Conservation (phyloP, 2,329 filamentous ascomycete genomes). For the Hymenoscyphus fraxineus region DNA sequence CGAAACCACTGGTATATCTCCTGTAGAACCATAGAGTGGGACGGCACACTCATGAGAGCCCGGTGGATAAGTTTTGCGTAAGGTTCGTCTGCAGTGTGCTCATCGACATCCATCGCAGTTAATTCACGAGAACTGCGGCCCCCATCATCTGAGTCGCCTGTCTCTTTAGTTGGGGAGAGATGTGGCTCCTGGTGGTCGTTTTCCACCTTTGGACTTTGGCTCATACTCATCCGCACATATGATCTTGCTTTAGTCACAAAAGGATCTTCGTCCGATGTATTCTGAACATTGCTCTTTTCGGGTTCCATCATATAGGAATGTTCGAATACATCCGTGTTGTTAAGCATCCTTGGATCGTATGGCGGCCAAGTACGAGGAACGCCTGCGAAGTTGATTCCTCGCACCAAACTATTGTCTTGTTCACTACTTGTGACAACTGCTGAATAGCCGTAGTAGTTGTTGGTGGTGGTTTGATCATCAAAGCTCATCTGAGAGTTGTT, state of each 20-base stretch:
- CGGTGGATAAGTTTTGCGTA: constrained; percentile 80
- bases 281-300: constrained; percentile 11
- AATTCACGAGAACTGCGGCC: constrained; percentile 26
- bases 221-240: constrained; percentile 21
- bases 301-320: constrained; percentile 19
- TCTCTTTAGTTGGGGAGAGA: not conserved
- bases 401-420: constrained; percentile 11
- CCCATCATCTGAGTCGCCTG: constrained; percentile 28
- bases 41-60: constrained; percentile 65
- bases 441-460: constrained; percentile 25
- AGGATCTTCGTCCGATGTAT: constrained; percentile 3
- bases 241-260: constrained; percentile 16
- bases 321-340: constrained; percentile 19
- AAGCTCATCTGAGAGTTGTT: constrained; percentile 15
- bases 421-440: constrained; percentile 18
- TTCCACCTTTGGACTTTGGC: constrained; percentile 24
- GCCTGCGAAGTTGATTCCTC: constrained; percentile 12
- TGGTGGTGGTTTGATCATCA: constrained; percentile 18
- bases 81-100: constrained; percentile 49
- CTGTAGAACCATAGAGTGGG: constrained; percentile 71
- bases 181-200: constrained; percentile 3
- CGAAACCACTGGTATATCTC: constrained; percentile 91
- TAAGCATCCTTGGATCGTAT: constrained; percentile 17
- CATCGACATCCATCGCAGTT: constrained; percentile 29
- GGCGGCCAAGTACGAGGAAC: constrained; percentile 24